Conservation (phyloP, 805 yeast species). For the Hagleromyces aurorensis region DNA sequence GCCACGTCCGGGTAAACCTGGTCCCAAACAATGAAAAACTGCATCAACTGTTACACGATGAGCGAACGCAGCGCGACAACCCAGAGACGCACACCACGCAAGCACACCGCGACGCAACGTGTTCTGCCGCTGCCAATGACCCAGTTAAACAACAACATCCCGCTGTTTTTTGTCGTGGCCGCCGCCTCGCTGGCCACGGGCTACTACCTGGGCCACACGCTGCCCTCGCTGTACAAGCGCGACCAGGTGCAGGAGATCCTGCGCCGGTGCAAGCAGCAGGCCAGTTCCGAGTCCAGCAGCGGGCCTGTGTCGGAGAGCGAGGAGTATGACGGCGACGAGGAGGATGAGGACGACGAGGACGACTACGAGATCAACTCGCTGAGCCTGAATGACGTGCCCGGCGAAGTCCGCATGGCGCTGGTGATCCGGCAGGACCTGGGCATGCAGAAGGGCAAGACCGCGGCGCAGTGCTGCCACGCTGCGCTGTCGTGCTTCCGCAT, state of each 20-base stretch:
- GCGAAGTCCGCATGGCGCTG: constrained; percentile 80
- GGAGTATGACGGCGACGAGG: constrained; percentile 29
- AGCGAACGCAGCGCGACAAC: too few species aligned
- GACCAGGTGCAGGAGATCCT: constrained; percentile 12
- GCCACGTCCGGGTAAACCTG: too few species aligned
- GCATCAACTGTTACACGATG: too few species aligned
- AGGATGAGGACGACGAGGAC: constrained; percentile 43
- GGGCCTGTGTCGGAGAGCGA: constrained; percentile 16
- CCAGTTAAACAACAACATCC: constrained; percentile 11
- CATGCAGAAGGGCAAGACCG: constrained; percentile 93
- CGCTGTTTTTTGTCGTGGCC: constrained; percentile 18
- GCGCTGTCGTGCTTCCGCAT: constrained; percentile 79
- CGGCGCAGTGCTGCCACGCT: constrained; percentile 99
- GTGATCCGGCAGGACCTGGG: constrained; percentile 81
- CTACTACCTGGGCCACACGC: constrained; percentile 21
- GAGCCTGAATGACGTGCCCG: constrained; percentile 57
- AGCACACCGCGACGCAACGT: too few species aligned
- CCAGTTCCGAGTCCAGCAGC: constrained; percentile 6
- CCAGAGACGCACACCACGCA: too few species aligned
- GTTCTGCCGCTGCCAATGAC: too few species aligned
- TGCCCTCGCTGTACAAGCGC: constrained; percentile 12
- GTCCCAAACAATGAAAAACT: too few species aligned
- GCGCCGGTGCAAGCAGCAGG: constrained; percentile 13
- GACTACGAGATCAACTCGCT: constrained; percentile 53
- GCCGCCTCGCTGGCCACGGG: constrained; percentile 28